Base-by-base conservation (phyloP, 2,329 filamentous ascomycete genomes). In the Parastagonospora avenae region DNA sequence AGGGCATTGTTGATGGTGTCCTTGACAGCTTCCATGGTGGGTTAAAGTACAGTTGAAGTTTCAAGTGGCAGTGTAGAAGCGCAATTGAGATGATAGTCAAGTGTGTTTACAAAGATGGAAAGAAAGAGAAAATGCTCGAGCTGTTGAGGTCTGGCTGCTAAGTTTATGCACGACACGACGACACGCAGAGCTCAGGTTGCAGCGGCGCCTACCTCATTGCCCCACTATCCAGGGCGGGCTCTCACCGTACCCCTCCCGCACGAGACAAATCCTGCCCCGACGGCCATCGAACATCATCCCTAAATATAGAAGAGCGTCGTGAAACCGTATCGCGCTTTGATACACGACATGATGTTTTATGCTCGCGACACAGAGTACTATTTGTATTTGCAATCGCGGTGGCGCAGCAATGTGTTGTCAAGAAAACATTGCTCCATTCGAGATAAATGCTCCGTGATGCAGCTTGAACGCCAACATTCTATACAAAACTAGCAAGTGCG, bases 11-110 rank as follows among this genome's bases (percentile, higher is more conserved):
- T 75, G 55, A 75, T 64, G 48, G 67, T 68, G 47, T 73, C 72
- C 57, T 74, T 76, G 54, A 77, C 71, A 45, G 75, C 68, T 37
- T 74, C 71, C 63, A 77, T 76, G 70, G 59, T 61, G 68, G 59
- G 68, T 46, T 44, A 57, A 46, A 40, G 43, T 45, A 43, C 19
- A 40, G 31, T 27, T 27, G 33, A 10, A 11, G 12, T 31, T 12
- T 42, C 12, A 11, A 27, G 27, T 16, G 33, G 16, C 31, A 12
- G 27, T 24, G 28, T 9, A 27, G 45, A 44, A 52, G 38, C 47
- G 50, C 40, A 57, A 51, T 56, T 54, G 55, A 36, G 32, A 36
- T 37, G 14, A 16, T 14, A 16, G 6, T 32, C 15, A 44, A 19
- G 31, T 8, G 31, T 11, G 24, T 12, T 15, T 9, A 9, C 39